Evolutionary conservation across 2,329 filamentous ascomycete species (phyloP).

Genomic region (Botrytis galanthina): DNA sequence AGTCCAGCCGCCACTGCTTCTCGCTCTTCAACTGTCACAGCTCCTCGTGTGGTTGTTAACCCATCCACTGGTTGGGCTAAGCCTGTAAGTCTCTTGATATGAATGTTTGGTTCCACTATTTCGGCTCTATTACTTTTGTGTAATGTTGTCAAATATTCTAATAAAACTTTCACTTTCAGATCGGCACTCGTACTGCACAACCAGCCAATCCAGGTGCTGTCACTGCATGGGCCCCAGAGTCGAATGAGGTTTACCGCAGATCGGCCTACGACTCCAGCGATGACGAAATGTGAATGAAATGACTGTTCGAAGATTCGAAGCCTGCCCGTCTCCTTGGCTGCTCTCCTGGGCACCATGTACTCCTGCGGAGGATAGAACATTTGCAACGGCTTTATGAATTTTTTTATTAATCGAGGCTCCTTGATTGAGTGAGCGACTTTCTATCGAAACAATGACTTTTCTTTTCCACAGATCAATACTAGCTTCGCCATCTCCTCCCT

Average conservation of each 20-base stretch:
- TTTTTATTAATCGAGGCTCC: neutral
- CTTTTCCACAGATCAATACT: neutral
- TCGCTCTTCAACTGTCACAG: neutral
- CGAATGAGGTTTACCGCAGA: neutral
- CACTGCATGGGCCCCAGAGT: conserved; percentile 8
- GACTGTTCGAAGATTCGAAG: neutral
- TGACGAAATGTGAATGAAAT: conserved; percentile 10
- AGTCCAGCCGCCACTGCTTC: conserved; percentile 3
- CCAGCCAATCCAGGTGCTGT: neutral
- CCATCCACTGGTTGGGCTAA: conserved; percentile 15
- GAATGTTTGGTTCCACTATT: neutral
- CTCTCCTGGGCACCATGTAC: neutral
- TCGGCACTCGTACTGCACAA: neutral
- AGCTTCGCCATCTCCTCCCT: neutral
- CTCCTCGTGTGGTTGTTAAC: neutral
- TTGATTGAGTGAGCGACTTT: neutral
- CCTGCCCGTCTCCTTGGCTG: neutral
- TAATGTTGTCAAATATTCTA: neutral
- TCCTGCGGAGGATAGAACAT: too few relatives aligned
- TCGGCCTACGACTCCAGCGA: conserved; percentile 13
- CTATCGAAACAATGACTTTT: neutral
- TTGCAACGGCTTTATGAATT: neutral
- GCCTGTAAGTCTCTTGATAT: conserved; percentile 7
- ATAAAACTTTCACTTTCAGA: neutral
- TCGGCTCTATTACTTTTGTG: neutral